Evolutionary conservation across 2,329 filamentous ascomycete species (phyloP).

Genomic region (Aureobasidium sp.): DNA sequence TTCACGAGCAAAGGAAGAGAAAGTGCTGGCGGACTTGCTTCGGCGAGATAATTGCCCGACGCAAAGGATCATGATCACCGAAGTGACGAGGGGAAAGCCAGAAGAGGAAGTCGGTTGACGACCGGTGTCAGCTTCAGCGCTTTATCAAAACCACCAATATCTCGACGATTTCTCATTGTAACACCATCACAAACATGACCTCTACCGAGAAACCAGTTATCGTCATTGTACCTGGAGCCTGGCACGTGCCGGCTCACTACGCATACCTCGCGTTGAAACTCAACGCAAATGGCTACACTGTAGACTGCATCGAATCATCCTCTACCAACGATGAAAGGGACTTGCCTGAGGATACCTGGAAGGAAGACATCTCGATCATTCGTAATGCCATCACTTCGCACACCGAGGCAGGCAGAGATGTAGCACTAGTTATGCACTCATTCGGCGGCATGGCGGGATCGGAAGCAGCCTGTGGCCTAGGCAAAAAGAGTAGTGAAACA

Average conservation of each 20-base stretch:
- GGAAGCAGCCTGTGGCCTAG: constrained; percentile 20
- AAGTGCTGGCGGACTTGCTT: not conserved
- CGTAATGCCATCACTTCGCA: constrained; percentile 19
- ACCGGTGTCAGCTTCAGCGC: not conserved
- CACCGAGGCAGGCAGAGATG: constrained; percentile 19
- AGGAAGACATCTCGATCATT: not conserved
- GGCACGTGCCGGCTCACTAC: constrained; percentile 19
- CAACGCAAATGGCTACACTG: constrained; percentile 18
- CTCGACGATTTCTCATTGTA: not conserved
- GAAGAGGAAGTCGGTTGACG: not conserved
- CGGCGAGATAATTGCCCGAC: not conserved
- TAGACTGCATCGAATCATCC: not conserved
- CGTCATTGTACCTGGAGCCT: constrained; percentile 23
- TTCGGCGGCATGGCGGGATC: constrained; percentile 23
- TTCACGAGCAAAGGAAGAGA: not conserved
- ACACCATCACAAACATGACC: not conserved
- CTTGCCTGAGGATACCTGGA: not conserved
- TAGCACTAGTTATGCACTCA: constrained; percentile 24
- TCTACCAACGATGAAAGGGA: not conserved
- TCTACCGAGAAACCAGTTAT: constrained; percentile 14
- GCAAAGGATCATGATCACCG: not conserved
- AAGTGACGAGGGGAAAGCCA: not conserved
- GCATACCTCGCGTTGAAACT: constrained; percentile 16
- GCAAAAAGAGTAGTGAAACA: constrained; percentile 10
- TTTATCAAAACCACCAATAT: not conserved